A percentile compares a stretch with the other conserved stretches of the same genome.
These are phyloP conservation scores for Globisporangium viniferum DNA, from an alignment of 352 stramenopile species.

Conservation along the genomic window DNA sequence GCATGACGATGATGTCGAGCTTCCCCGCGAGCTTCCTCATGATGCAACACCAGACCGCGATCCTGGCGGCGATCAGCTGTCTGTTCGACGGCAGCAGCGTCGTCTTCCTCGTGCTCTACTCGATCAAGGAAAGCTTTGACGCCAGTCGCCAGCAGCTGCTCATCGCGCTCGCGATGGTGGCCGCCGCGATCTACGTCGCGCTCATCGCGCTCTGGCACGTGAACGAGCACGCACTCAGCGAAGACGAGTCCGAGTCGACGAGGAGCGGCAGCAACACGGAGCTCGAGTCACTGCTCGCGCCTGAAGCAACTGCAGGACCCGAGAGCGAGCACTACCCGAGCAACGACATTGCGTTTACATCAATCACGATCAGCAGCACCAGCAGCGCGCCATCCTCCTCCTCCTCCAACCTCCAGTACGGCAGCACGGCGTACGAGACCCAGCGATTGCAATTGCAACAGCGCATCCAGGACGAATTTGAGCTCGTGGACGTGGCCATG, in stretches of 20 bases:
- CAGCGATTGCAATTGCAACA: constrained; percentile 3
- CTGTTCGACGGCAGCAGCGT: constrained; percentile 75
- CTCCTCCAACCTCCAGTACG: constrained; percentile 1
- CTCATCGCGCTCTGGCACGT: constrained; percentile 74
- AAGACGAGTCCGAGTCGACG: constrained; percentile 17
- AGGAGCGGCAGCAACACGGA: constrained; percentile 16
- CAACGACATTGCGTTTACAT: constrained; percentile 9
- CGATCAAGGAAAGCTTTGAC: constrained; percentile 44
- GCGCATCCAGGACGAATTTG: constrained; percentile 23
- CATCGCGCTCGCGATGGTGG: constrained; percentile 40
- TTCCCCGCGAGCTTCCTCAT: constrained; percentile 75
- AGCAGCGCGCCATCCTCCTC: background rate
- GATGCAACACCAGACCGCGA: constrained; percentile 68
- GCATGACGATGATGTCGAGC: constrained; percentile 80
- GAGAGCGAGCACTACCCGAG: constrained; percentile 22
- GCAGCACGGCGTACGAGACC: constrained; percentile 1
- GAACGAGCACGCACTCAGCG: constrained; percentile 55
- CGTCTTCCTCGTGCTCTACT: constrained; percentile 69
- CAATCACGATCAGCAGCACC: background rate
- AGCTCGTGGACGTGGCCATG: constrained; percentile 56
- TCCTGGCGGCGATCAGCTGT: constrained; percentile 76
- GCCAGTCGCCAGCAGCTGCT: constrained; percentile 48
- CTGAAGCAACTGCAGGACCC: background rate
- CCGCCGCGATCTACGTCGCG: constrained; percentile 45
- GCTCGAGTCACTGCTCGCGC: constrained; percentile 11